Evolutionary conservation across 352 stramenopile genomes (phyloP).

Genomic region (Phytophthora sp.): DNA sequence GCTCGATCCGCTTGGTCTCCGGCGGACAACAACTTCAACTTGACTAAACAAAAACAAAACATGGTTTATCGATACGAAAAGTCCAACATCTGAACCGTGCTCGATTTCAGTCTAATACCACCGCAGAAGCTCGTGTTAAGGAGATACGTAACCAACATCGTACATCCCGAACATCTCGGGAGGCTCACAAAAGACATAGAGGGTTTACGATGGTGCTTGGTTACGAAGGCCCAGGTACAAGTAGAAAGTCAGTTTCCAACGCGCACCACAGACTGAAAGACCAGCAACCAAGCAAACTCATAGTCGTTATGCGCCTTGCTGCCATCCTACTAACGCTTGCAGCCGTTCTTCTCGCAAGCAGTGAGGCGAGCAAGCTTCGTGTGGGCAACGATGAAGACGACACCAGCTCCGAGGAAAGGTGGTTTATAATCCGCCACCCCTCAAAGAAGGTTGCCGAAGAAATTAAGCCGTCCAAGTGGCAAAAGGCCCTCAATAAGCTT

Average conservation of each 20-base stretch:
- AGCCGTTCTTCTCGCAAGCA: background rate
- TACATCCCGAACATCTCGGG: no score
- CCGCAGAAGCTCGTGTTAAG: no score
- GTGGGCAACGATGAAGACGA: background rate
- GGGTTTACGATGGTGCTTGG: no score
- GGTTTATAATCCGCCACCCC: no score
- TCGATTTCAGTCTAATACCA: no score
- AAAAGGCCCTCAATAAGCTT: background rate
- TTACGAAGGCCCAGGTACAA: no score
- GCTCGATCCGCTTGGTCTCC: no score
- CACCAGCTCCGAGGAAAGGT: background rate
- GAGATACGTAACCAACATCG: no score
- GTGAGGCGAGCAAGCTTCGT: background rate
- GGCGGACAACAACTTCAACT: constrained; percentile 10
- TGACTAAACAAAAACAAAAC: constrained; percentile 1
- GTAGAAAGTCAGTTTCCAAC: background rate
- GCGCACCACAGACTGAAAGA: background rate
- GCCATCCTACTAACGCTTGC: background rate
- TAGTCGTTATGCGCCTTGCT: background rate
- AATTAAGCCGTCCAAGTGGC: background rate
- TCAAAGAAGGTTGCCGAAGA: background rate
- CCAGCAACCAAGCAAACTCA: background rate
- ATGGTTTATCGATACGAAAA: no score
- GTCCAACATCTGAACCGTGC: no score
- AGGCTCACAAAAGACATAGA: no score